Evolutionary conservation across 768 basidiomycete species (phyloP), one percentile per base, ranked within the genome.

Genomic region (Phallus indusiatus): DNA sequence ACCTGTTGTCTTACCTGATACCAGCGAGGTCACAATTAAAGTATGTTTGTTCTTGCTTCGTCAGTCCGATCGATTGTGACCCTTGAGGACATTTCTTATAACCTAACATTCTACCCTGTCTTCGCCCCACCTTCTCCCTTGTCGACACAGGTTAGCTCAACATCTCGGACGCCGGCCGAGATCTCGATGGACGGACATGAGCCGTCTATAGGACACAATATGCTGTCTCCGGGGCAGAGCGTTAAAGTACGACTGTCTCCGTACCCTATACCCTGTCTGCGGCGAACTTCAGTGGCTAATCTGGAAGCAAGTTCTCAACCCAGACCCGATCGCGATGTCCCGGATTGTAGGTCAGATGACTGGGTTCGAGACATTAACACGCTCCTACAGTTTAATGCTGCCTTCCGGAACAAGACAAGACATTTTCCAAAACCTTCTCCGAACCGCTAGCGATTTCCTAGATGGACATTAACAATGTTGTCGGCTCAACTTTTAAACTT

Each of bases 331-430:
- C 24, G 88, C 82, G 22, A 81, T 81, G 9, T 87, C n/a, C 53
- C 37, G 48, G 36, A 48, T 33, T 36, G 51, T 21, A 22, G 59
- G 12, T 60, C 59, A n/a, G 90, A 92, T 67, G 92, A 93, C 65
- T 96, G 94, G 94, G 92, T 94, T n/a, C 79, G 90, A 57, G 94
- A 96, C 67, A 96, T 96, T 71, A 95, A 95, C 70, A 93, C 92
- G 64, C 73, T 96, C 60, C 73, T 96, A 58, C 92, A 94, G 72
- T 96, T 95, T 74, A 96, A 96, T 64, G 90, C 90, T 28, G 92
- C 93, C 0, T 96, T 96, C 72, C 76, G 90, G 68, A 90, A 89
- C 75, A 92, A 92, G 71, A 89, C 88, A 62, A 74, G 85, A 64
- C 86, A 90, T 65, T 84, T 81, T 67, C 79, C n/a, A n/a, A n/a